Conservation (phyloP, 2,329 filamentous ascomycete species). For the Didymella keratinophila region DNA sequence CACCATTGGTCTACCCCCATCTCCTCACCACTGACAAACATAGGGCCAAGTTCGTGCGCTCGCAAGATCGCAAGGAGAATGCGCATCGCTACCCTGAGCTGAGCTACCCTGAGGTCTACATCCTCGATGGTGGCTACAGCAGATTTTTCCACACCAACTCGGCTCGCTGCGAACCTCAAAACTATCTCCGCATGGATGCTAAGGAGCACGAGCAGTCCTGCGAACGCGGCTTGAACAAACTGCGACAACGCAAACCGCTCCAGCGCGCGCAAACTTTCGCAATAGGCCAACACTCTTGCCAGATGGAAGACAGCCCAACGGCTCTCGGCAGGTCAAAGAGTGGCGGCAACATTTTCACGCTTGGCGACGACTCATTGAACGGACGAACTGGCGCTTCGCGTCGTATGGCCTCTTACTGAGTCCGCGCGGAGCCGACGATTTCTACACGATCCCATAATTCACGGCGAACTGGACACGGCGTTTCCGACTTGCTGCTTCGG, state of each 20-base stretch:
- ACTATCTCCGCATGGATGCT: conserved; percentile 96
- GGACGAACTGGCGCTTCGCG: conserved; percentile 46
- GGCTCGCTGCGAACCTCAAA: conserved; percentile 86
- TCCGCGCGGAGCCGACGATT: conserved; percentile 34
- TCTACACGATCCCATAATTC: conserved; percentile 43
- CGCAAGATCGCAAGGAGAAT: conserved; percentile 86
- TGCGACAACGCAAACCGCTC: conserved; percentile 88
- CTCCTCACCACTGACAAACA: conserved; percentile 26
- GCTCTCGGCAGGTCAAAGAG: conserved; percentile 46
- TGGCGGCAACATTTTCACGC: conserved; percentile 40
- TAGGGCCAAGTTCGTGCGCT: conserved; percentile 85
- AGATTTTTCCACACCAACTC: conserved; percentile 85
- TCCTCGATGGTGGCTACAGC: conserved; percentile 95
- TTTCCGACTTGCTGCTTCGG: conserved; percentile 46
- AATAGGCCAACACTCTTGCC: conserved; percentile 76
- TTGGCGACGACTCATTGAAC: conserved; percentile 43
- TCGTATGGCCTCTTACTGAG: conserved; percentile 52
- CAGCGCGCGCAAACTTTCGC: conserved; percentile 92
- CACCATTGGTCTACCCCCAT: neutral
- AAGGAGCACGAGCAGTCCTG: conserved; percentile 92
- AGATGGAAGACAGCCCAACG: conserved; percentile 70
- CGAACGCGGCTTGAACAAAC: conserved; percentile 91
- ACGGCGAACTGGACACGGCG: conserved; percentile 49
- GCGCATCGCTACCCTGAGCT: conserved; percentile 85
- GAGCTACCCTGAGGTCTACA: conserved; percentile 97